These are phyloP conservation scores for Naganishia randhawae DNA, from an alignment of 768 basidiomycete species.

Conservation along the genomic window DNA sequence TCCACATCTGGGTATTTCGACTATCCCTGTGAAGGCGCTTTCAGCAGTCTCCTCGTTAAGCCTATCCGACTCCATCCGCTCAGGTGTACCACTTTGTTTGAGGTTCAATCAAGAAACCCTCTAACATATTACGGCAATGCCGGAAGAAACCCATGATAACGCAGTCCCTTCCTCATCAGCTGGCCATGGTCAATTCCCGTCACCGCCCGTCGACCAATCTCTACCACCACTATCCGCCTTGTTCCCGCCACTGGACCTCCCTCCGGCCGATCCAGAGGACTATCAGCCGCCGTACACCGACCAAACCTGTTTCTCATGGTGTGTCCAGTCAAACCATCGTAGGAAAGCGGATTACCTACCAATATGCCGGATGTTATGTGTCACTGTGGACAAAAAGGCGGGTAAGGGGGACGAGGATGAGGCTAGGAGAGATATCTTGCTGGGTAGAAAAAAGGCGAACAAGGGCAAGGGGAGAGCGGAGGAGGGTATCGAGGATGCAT, in stretches of 20 bases:
- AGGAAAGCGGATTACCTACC: constrained; percentile 11
- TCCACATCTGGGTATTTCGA: too few relatives aligned
- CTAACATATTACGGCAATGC: background rate
- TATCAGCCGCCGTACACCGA: constrained; percentile 22
- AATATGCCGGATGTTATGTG: constrained; percentile 16
- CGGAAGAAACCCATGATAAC: background rate
- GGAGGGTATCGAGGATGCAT: background rate
- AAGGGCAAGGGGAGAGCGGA: constrained; percentile 9
- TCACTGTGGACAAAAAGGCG: constrained; percentile 12
- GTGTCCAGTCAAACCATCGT: constrained; percentile 13
- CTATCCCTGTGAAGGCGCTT: background rate
- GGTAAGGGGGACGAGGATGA: constrained; percentile 5
- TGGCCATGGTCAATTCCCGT: background rate
- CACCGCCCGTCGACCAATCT: background rate
- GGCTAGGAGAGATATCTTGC: constrained; percentile 1
- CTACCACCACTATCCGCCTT: constrained; percentile 18
- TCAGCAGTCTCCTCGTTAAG: background rate
- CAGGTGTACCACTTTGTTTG: too few relatives aligned
- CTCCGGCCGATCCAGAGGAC: constrained; percentile 18
- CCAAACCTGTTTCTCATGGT: constrained; percentile 21
- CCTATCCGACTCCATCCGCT: background rate
- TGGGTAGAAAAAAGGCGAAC: background rate
- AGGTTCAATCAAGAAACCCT: too few relatives aligned
- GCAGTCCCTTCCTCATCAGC: background rate
- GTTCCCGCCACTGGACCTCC: constrained; percentile 15